These are phyloP conservation scores for Yamadazyma paraphyllophila DNA, from an alignment of 805 yeast genomes.

Conservation along the genomic window DNA sequence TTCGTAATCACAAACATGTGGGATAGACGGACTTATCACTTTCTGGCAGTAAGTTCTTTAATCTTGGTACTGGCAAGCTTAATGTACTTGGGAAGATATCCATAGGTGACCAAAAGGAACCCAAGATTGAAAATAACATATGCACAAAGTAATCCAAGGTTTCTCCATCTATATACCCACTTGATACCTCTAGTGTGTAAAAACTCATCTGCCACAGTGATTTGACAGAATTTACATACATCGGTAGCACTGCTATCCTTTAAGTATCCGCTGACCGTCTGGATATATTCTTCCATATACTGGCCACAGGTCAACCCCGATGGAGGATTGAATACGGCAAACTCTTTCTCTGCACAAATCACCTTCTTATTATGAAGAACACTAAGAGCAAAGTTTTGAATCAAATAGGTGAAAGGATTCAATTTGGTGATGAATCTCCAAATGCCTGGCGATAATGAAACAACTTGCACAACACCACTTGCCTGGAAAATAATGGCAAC, in stretches of 20 bases:
- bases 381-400: constrained; percentile 48
- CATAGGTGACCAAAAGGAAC: not conserved
- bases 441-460: constrained; percentile 31
- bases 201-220: constrained; percentile 55
- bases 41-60: not conserved
- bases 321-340: constrained; percentile 20
- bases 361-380: constrained; percentile 36
- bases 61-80: not conserved
- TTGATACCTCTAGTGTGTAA: constrained; percentile 38
- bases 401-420: constrained; percentile 65
- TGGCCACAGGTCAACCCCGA: constrained; percentile 28
- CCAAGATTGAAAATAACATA: constrained; percentile 34
- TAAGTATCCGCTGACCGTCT: constrained; percentile 45
- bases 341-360: constrained; percentile 28
- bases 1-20: no score
- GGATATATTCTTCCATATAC: constrained; percentile 25
- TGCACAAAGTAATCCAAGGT: constrained; percentile 51
- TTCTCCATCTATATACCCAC: constrained; percentile 58
- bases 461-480: constrained; percentile 32
- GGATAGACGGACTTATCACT: no score
- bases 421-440: constrained; percentile 77
- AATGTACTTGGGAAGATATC: not conserved
- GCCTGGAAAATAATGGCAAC: constrained; percentile 33
- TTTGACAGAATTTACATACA: constrained; percentile 60
- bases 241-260: constrained; percentile 40